Percentiles rank a stretch among this genome's conserved stretches.
These are phyloP conservation scores for Leccinum truebloodii DNA, from an alignment of 768 basidiomycete species.

Conservation along the genomic window DNA sequence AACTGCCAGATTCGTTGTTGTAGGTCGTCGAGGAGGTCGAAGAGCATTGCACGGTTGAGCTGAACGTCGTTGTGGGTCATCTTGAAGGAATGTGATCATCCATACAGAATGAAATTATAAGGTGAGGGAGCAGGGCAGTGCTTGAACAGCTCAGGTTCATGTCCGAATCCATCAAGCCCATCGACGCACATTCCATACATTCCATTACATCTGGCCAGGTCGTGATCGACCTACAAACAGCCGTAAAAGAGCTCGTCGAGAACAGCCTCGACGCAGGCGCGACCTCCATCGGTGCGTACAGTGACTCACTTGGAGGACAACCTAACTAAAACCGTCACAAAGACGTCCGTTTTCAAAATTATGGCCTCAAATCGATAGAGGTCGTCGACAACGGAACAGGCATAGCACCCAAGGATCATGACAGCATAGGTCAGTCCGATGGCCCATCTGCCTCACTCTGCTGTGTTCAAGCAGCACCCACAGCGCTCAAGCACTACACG, in stretches of 20 bases:
- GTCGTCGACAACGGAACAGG: constrained; percentile 93
- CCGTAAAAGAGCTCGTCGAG: constrained; percentile 95
- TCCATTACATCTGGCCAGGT: constrained; percentile 94
- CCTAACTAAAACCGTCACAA: neutral
- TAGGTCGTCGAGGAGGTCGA: constrained; percentile 50
- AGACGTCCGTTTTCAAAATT: constrained; percentile 91
- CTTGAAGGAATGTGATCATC: constrained; percentile 11
- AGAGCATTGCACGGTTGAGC: constrained; percentile 37
- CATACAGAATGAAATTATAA: neutral
- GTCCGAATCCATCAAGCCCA: constrained; percentile 45
- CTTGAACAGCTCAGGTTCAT: neutral
- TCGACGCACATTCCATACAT: constrained; percentile 80
- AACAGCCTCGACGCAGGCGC: constrained; percentile 95
- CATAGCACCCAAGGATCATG: constrained; percentile 75
- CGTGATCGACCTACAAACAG: constrained; percentile 88
- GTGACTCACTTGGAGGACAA: too few species aligned
- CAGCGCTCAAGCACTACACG: constrained; percentile 90
- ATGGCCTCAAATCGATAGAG: constrained; percentile 81
- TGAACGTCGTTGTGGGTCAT: constrained; percentile 37
- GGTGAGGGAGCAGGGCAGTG: neutral
- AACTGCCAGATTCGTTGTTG: constrained; percentile 45
- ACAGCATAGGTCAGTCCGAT: constrained; percentile 63
- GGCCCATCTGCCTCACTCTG: neutral
- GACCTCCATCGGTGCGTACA: constrained; percentile 70
- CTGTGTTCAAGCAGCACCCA: neutral